Percentiles rank a stretch among this genome's conserved stretches.
Evolutionary conservation across 2,329 filamentous ascomycete genomes (phyloP).

Genomic region (Aureobasidium sp.): DNA sequence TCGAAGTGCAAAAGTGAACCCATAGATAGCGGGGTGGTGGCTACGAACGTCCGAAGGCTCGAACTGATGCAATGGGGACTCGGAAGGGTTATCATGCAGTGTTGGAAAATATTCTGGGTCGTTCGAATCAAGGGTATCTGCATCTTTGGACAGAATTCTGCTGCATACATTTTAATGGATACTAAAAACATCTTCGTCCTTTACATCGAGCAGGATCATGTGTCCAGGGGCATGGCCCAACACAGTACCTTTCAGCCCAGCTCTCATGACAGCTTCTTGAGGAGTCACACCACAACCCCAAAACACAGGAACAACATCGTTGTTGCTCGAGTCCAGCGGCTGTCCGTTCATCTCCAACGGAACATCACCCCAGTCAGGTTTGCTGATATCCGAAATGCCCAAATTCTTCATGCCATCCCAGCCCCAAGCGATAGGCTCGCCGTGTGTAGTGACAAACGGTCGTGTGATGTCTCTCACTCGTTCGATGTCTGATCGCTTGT

Average conservation of each 20-base stretch:
- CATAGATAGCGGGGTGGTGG: background rate
- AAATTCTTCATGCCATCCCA: conserved; percentile 47
- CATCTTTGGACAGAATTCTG: no score
- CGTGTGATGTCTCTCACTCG: conserved; percentile 47
- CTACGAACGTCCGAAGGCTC: no score
- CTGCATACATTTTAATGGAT: background rate
- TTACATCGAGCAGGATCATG: conserved; percentile 52
- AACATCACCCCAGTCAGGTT: conserved; percentile 49
- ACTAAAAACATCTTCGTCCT: conserved; percentile 30
- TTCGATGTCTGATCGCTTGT: conserved; percentile 41
- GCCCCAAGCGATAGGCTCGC: conserved; percentile 57
- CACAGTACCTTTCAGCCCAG: conserved; percentile 44
- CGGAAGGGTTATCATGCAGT: no score
- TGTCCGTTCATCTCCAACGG: conserved; percentile 27
- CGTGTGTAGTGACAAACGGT: conserved; percentile 48
- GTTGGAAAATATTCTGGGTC: no score
- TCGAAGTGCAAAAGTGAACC: no score
- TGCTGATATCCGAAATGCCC: conserved; percentile 46
- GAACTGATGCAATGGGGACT: no score
- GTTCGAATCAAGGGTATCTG: no score
- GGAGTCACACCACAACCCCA: conserved; percentile 61
- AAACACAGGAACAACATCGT: conserved; percentile 46
- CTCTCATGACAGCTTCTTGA: conserved; percentile 53
- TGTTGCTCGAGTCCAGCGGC: conserved; percentile 24
- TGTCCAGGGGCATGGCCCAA: conserved; percentile 55